A percentile compares a stretch with the other conserved stretches of the same genome.
Conservation (phyloP, 331 rosid species). For the Stylosanthes scabra region DNA sequence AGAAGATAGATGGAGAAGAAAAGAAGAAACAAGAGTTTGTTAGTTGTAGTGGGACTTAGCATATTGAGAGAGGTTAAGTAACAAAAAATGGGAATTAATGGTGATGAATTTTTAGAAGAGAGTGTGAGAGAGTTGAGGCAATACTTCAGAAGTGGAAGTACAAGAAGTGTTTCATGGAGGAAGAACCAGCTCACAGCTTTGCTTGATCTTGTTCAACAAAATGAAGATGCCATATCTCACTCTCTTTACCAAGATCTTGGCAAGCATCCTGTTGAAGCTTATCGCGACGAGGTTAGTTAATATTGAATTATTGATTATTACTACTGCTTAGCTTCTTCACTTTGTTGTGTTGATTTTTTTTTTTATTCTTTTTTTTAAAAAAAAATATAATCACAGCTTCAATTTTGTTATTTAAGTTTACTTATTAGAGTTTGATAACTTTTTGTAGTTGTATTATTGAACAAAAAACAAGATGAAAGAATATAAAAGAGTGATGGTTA, state of each 20-base stretch:
- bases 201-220: constrained; percentile 59
- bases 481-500: no score
- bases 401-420: no score
- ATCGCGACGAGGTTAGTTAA: constrained; percentile 74
- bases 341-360: no score
- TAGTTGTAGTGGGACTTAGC: neutral
- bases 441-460: no score
- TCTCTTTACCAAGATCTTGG: constrained; percentile 90
- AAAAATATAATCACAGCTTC: no score
- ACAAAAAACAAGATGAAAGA: no score
- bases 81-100: no score
- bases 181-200: constrained; percentile 68
- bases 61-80: constrained; percentile 32
- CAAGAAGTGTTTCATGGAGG: constrained; percentile 79
- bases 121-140: constrained; percentile 52
- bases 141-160: constrained; percentile 64
- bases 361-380: no score
- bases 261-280: constrained; percentile 75
- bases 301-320: no score
- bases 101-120: constrained; percentile 31
- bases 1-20: neutral
- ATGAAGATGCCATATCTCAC: constrained; percentile 58
- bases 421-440: no score
- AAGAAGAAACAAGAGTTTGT: neutral
- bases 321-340: no score